Evolutionary conservation across 345 rosid species (phyloP).

Genomic region (Balakata baccata): DNA sequence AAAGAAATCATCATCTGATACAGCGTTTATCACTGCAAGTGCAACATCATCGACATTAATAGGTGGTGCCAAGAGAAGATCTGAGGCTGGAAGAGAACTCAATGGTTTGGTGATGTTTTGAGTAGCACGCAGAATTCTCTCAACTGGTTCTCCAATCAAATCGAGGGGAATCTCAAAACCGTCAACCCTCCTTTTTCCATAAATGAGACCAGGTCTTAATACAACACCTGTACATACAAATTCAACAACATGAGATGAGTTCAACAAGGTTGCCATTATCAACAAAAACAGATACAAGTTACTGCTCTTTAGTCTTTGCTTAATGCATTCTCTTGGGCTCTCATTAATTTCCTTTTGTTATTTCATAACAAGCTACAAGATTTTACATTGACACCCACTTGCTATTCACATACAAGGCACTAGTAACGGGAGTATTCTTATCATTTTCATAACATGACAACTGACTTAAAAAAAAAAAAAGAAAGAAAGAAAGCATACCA

Average conservation of each 20-base stretch:
- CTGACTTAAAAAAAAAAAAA: background rate
- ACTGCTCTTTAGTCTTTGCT: background rate
- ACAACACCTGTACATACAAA: constrained; percentile 60
- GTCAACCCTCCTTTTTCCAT: constrained; percentile 66
- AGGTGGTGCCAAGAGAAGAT: constrained; percentile 75
- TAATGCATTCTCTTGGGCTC: no score
- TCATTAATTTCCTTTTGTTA: no score
- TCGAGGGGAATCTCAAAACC: constrained; percentile 82
- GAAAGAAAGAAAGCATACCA: constrained; percentile 42
- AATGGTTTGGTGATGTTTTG: constrained; percentile 64
- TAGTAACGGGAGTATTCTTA: background rate
- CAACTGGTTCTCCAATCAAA: constrained; percentile 68
- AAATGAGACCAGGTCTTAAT: constrained; percentile 80
- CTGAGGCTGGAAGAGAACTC: constrained; percentile 73
- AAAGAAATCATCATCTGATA: constrained; percentile 70
- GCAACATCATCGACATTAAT: constrained; percentile 81
- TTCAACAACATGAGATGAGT: background rate
- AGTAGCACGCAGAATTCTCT: constrained; percentile 49
- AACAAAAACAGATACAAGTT: background rate
- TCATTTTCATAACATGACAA: no score
- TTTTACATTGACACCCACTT: background rate
- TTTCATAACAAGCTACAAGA: background rate
- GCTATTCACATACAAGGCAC: background rate
- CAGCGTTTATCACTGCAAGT: constrained; percentile 58
- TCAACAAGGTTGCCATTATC: background rate